These are phyloP conservation scores for Cyclospora cayetanensis DNA, from an alignment of 169 alveolate genomes.

Conservation along the genomic window DNA sequence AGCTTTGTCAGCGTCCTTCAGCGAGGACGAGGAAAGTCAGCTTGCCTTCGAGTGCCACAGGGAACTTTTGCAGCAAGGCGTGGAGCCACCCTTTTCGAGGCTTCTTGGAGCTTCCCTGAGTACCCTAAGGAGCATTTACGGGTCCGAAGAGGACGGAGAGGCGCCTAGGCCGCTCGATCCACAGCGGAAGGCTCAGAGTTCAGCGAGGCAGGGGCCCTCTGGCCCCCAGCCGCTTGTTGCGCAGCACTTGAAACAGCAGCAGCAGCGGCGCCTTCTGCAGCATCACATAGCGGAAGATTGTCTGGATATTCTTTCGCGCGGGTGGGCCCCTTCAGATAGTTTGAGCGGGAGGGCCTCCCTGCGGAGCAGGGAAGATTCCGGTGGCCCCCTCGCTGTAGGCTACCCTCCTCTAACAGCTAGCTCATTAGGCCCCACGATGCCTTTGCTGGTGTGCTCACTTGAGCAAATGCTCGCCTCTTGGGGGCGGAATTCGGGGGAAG, in stretches of 20 bases:
- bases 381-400: not conserved
- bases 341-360: not conserved
- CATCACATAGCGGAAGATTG: conserved; percentile 21
- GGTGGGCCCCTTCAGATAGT: not conserved
- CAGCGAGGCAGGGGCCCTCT: too few species aligned
- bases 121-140: not conserved
- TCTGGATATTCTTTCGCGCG: not conserved
- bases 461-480: conserved; percentile 17
- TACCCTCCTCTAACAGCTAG: not conserved
- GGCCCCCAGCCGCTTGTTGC: not conserved
- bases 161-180: not conserved
- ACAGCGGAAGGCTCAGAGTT: not conserved
- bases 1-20: too few species aligned
- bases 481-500: not conserved
- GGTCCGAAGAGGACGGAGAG: not conserved
- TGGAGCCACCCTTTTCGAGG: not conserved
- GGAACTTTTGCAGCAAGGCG: not conserved
- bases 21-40: not conserved
- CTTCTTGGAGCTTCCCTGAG: not conserved
- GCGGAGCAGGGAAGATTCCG: not conserved
- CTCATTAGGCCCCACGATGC: not conserved
- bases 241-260: conserved; percentile 4
- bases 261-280: conserved; percentile 13
- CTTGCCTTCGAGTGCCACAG: not conserved
- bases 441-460: not conserved